Evolutionary conservation across 805 yeast genomes (phyloP).

Genomic region (Kluyveromyces nonfermentans): DNA sequence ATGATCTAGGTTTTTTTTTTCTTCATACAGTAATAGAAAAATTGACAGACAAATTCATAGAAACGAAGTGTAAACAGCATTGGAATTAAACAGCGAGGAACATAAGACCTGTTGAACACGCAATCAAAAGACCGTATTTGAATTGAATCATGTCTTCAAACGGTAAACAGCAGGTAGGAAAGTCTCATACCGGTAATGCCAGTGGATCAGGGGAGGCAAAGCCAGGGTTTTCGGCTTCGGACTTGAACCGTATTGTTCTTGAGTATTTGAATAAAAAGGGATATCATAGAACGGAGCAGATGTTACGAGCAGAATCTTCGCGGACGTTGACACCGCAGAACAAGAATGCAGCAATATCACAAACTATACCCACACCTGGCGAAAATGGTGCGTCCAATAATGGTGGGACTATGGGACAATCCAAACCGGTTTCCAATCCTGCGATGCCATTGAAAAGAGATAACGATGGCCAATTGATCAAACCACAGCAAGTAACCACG

Average conservation of each 20-base stretch:
- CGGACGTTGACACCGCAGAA: conserved; percentile 45
- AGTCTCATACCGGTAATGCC: conserved; percentile 11
- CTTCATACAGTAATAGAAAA: neutral
- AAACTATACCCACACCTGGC: conserved; percentile 22
- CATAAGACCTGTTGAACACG: neutral
- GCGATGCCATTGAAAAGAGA: conserved; percentile 24
- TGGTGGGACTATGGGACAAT: conserved; percentile 22
- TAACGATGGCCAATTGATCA: conserved; percentile 19
- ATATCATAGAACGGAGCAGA: conserved; percentile 86
- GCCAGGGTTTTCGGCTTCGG: conserved; percentile 58
- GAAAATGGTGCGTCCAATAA: conserved; percentile 17
- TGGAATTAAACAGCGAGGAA: neutral
- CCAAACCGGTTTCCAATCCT: conserved; percentile 28
- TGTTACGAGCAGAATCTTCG: conserved; percentile 78
- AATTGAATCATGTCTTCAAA: conserved; percentile 2
- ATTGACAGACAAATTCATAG: neutral
- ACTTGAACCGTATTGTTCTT: conserved; percentile 81
- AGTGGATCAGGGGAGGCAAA: conserved; percentile 10
- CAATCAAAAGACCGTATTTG: neutral
- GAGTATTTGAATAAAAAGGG: conserved; percentile 93
- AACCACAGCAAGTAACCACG: conserved; percentile 19
- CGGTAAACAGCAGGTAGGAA: conserved; percentile 2
- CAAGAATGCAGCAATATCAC: conserved; percentile 38
- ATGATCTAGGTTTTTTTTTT: neutral
- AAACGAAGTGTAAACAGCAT: neutral